Base-by-base conservation (phyloP, 768 basidiomycete species). In the Suillus spraguei region DNA sequence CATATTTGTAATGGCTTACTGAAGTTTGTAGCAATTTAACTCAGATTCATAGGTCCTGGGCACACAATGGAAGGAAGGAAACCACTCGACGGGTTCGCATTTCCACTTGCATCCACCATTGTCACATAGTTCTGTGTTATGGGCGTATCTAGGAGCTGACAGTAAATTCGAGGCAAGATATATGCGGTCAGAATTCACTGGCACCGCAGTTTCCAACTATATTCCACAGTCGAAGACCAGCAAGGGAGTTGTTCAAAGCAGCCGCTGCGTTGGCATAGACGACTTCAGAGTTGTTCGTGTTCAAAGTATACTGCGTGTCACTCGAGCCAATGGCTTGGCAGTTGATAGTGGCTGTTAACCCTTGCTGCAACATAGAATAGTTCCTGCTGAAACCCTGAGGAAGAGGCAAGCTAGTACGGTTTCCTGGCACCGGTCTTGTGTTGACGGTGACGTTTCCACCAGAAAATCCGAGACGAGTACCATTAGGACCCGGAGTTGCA, bases 361-460 rank as follows among this genome's bases (percentile, higher is more conserved):
- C 60, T 24, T 61, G 60, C 20, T 61, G 60, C n/a, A 2, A 61
- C 17, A 61, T 35, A 9, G 60, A 33, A 33, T 49, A 61, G 41
- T n/a, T 61, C 35, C 49, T 50, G 13, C 38, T 38, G 36, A 13
- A 38, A 11, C 36, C 36, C 13, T 38, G 36, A 38, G 36, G 11
- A 38, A 38, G 11, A 38, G 5, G 36, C 36, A 11, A 0, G 36
- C 36, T 38, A 3, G 10, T 11, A 13, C 13, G 36, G 11, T 11
- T 11, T 38, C 11, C 36, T 2, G 2, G 36, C 13, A 38, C 2
- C 11, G n/a, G 2, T 13, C 36, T 11, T 10, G 9, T 36, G 36
- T 36, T 10, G 28, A 28, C 28, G n/a, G n/a, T n/a, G n/a, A n/a
- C n/a, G n/a, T n/a, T n/a, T n/a, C n/a, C n/a, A n/a, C n/a, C n/a